Conservation (phyloP, 2,329 filamentous ascomycete species). For the Colletotrichum echinochloae region DNA sequence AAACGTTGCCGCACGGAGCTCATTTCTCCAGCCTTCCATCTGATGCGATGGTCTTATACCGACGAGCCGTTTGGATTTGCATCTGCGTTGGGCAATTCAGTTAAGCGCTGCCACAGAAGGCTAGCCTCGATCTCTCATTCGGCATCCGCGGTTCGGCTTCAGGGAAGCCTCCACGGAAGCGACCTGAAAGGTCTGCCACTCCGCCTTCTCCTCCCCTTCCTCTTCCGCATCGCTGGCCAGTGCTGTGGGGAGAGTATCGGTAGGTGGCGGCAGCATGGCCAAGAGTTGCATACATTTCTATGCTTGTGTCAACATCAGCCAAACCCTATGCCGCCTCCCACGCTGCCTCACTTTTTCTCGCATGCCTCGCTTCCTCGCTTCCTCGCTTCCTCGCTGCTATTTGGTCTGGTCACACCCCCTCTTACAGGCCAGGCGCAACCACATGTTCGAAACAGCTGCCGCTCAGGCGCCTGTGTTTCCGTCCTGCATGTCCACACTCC, state of each 20-base stretch:
- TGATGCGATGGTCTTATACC: not conserved
- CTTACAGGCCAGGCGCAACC: slow-evolving; percentile 26
- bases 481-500: slow-evolving; percentile 26
- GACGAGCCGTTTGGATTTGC: slow-evolving; percentile 5
- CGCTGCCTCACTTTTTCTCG: slow-evolving; percentile 30
- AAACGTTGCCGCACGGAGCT: slow-evolving; percentile 14
- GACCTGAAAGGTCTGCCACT: slow-evolving; percentile 5
- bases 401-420: slow-evolving; percentile 4
- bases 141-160: not conserved
- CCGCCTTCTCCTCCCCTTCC: not conserved
- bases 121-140: slow-evolving; percentile 5
- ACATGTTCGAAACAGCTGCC: slow-evolving; percentile 35
- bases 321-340: slow-evolving; percentile 25
- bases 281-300: slow-evolving; percentile 37
- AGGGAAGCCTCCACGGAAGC: slow-evolving; percentile 9
- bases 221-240: not conserved
- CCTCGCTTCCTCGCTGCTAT: slow-evolving; percentile 18
- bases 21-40: slow-evolving; percentile 8
- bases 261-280: slow-evolving; percentile 25
- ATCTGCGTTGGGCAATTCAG: slow-evolving; percentile 21
- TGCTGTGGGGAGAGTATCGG: not conserved
- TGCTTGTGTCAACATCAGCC: slow-evolving; percentile 36
- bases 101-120: not conserved
- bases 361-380: slow-evolving; percentile 17
- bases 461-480: slow-evolving; percentile 39